Conservation (phyloP, 176 grass and related monocot species). For the Triticum urartu region DNA sequence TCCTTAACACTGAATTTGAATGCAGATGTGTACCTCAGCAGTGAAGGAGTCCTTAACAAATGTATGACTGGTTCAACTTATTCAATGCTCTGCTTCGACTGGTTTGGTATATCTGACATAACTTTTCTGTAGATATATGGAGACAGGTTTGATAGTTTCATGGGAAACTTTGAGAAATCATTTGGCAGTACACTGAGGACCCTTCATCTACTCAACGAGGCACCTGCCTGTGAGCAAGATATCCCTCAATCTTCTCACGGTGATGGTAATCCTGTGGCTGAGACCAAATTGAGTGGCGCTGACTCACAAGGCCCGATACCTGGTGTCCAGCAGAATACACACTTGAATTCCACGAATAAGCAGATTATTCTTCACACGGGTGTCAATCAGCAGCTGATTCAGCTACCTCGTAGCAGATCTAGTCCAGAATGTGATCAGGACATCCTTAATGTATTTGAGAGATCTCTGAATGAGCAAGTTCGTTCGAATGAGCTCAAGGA, state of each 20-base stretch:
- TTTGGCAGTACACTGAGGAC: conserved; percentile 89
- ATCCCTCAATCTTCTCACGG: conserved; percentile 24
- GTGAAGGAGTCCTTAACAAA: conserved; percentile 89
- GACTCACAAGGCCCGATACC: conserved; percentile 26
- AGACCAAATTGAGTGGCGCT: conserved; percentile 32
- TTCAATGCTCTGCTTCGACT: neutral
- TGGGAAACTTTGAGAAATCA: conserved; percentile 79
- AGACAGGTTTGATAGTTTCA: conserved; percentile 66
- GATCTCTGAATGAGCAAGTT: conserved; percentile 73
- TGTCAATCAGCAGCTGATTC: conserved; percentile 43
- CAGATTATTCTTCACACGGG: conserved; percentile 44
- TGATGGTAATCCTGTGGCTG: conserved; percentile 27
- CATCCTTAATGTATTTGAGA: conserved; percentile 65
- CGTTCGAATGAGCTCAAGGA: conserved; percentile 88
- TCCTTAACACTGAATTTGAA: conserved; percentile 28
- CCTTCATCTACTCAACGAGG: conserved; percentile 58
- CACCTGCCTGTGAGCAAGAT: conserved; percentile 33
- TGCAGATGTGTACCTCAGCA: conserved; percentile 86
- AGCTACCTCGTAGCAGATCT: conserved; percentile 46
- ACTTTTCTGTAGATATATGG: conserved; percentile 76
- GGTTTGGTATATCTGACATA: conserved; percentile 25
- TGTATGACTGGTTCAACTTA: conserved; percentile 55
- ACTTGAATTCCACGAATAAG: conserved; percentile 26
- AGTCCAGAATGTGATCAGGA: conserved; percentile 40
- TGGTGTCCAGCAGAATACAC: conserved; percentile 7